Percentiles rank a stretch among this genome's conserved stretches.
These are phyloP conservation scores for Microcera coccophila DNA, from an alignment of 2,329 filamentous ascomycete genomes.

Conservation along the genomic window DNA sequence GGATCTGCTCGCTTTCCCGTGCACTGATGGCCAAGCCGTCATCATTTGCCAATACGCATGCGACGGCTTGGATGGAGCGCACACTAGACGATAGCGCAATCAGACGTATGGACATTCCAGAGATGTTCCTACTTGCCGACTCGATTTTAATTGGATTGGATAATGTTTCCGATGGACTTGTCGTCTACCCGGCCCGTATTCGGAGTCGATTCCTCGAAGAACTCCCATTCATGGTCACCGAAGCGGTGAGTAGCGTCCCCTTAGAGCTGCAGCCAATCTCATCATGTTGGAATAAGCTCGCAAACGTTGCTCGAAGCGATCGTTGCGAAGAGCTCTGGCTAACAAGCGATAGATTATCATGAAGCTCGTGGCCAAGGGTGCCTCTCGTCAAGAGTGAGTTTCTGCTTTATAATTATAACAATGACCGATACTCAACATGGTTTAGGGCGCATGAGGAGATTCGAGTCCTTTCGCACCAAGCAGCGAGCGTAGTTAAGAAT, in stretches of 20 bases:
- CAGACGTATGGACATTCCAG: constrained; percentile 11
- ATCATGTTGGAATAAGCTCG: background rate
- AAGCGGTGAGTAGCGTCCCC: constrained; percentile 3
- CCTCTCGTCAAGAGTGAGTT: constrained; percentile 12
- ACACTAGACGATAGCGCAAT: background rate
- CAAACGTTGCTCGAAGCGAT: background rate
- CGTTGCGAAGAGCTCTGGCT: background rate
- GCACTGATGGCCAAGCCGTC: background rate
- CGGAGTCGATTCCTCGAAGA: constrained; percentile 10
- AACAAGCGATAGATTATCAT: constrained; percentile 13
- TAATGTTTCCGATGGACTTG: constrained; percentile 19
- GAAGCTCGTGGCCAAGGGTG: constrained; percentile 14
- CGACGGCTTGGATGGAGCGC: background rate
- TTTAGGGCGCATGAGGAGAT: constrained; percentile 17
- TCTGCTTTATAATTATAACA: background rate
- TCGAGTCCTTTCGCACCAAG: constrained; percentile 19
- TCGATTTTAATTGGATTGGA: constrained; percentile 8
- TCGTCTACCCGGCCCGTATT: constrained; percentile 15
- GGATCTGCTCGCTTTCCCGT: background rate
- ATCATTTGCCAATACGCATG: background rate
- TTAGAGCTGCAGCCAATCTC: no score
- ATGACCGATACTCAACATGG: background rate
- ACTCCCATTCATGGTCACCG: constrained; percentile 17
- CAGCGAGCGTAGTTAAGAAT: constrained; percentile 13
- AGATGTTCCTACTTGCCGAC: constrained; percentile 15